phyloP scores from a whole-genome alignment of 768 basidiomycete genomes.

The Chiua virens region DNA sequence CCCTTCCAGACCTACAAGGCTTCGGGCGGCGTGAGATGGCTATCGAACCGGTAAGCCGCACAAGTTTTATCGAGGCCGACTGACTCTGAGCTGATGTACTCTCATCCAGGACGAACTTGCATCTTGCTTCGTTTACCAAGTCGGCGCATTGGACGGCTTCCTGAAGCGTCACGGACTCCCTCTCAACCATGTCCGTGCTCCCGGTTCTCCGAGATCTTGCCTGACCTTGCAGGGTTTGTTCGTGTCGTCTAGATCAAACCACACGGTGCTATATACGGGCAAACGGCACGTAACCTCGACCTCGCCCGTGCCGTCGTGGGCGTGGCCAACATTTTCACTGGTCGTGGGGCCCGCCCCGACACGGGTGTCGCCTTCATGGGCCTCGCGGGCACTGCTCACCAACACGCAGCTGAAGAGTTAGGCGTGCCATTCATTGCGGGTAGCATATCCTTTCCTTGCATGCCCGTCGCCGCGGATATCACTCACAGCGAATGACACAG shows the following conservation, averaged over 20 bases:
- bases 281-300: slow-evolving; percentile 53
- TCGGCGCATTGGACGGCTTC: slow-evolving; percentile 64
- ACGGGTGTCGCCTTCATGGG: slow-evolving; percentile 55
- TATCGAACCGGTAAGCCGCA: slow-evolving; percentile 49
- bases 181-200: slow-evolving; percentile 52
- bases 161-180: slow-evolving; percentile 50
- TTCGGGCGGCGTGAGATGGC: slow-evolving; percentile 68
- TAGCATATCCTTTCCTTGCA: slow-evolving; percentile 8
- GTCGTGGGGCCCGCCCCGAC: slow-evolving; percentile 18
- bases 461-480: not conserved
- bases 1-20: slow-evolving; percentile 60
- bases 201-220: not conserved
- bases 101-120: slow-evolving; percentile 49
- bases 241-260: slow-evolving; percentile 48
- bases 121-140: slow-evolving; percentile 63
- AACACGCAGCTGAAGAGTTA: slow-evolving; percentile 51
- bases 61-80: not conserved
- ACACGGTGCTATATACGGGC: slow-evolving; percentile 62
- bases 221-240: not conserved
- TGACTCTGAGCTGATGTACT: not conserved
- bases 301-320: slow-evolving; percentile 55
- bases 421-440: slow-evolving; percentile 65
- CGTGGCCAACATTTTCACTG: slow-evolving; percentile 51
- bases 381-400: slow-evolving; percentile 62
- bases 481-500: slow-evolving; percentile 27